Conservation (phyloP, 2,329 filamentous ascomycete species). For the Colletotrichum tofieldiae region DNA sequence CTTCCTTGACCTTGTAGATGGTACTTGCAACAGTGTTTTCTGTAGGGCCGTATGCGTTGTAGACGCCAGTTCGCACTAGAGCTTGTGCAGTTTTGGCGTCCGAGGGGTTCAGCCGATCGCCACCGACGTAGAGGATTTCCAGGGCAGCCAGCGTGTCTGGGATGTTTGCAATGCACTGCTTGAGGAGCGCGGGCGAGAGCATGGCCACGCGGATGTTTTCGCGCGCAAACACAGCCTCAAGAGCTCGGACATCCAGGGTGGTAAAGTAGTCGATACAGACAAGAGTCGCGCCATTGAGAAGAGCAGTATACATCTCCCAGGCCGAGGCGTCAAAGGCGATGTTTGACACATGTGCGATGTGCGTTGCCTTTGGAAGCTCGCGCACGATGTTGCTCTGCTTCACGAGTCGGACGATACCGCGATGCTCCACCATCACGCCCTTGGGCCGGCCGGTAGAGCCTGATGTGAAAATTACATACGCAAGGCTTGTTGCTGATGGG, state of each 20-base stretch:
- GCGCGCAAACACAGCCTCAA: constrained; percentile 43
- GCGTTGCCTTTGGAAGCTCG: background rate
- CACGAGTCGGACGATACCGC: constrained; percentile 23
- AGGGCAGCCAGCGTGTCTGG: constrained; percentile 50
- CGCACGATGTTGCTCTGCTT: constrained; percentile 29
- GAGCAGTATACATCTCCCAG: constrained; percentile 43
- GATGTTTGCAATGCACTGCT: constrained; percentile 49
- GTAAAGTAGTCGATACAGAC: constrained; percentile 45
- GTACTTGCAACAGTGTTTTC: constrained; percentile 44
- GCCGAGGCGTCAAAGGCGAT: constrained; percentile 45
- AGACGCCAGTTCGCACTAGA: constrained; percentile 12
- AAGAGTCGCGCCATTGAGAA: constrained; percentile 45
- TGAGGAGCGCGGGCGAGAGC: constrained; percentile 40
- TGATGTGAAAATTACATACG: constrained; percentile 39
- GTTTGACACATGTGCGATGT: constrained; percentile 36
- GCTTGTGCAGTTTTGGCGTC: constrained; percentile 19
- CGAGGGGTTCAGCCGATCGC: constrained; percentile 46
- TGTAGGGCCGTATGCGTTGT: constrained; percentile 44
- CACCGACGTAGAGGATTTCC: constrained; percentile 55
- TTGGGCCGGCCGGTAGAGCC: constrained; percentile 39
- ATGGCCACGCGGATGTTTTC: constrained; percentile 57
- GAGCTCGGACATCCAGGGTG: constrained; percentile 33
- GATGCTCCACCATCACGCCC: constrained; percentile 35
- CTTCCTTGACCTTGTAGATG: constrained; percentile 29
- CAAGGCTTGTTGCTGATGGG: constrained; percentile 23